These are phyloP conservation scores for Colletotrichum sansevieriae DNA, from an alignment of 2,329 filamentous ascomycete genomes.

Conservation along the genomic window DNA sequence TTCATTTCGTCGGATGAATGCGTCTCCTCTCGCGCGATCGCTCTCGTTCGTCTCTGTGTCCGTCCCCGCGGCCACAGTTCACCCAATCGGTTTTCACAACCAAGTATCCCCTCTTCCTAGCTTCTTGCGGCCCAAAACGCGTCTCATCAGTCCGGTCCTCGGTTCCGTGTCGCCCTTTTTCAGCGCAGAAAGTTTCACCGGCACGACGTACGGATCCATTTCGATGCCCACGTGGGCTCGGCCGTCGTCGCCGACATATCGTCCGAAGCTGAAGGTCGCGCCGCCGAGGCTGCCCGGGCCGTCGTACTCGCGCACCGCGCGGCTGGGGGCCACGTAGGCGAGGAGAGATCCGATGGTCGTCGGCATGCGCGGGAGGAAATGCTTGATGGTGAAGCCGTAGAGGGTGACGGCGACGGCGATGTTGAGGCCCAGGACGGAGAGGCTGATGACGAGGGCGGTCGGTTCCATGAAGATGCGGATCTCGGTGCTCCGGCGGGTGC, in stretches of 20 bases:
- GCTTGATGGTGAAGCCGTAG: constrained; percentile 56
- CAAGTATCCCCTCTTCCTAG: constrained; percentile 22
- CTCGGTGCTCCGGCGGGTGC: constrained; percentile 45
- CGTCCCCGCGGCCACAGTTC: no score
- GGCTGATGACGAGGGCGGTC: constrained; percentile 59
- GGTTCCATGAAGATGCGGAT: constrained; percentile 63
- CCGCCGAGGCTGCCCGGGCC: not conserved
- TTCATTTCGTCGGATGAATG: no score
- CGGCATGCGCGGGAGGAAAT: constrained; percentile 64
- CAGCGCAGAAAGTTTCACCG: constrained; percentile 38
- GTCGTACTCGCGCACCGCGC: constrained; percentile 52
- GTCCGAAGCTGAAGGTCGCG: constrained; percentile 61
- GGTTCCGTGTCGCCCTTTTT: constrained; percentile 32
- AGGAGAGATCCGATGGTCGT: constrained; percentile 63
- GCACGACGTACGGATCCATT: constrained; percentile 57
- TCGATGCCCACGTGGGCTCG: constrained; percentile 65
- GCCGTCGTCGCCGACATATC: constrained; percentile 62
- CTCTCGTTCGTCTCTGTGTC: no score
- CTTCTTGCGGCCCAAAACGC: constrained; percentile 17
- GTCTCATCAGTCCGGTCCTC: constrained; percentile 4
- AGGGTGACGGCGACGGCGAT: constrained; percentile 56
- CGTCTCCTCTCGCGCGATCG: no score
- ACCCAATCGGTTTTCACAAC: constrained; percentile 9
- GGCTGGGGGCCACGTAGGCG: constrained; percentile 61
- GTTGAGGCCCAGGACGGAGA: constrained; percentile 59